Evolutionary conservation across 768 basidiomycete species (phyloP).

Genomic region (Kwoniella shandongensis): DNA sequence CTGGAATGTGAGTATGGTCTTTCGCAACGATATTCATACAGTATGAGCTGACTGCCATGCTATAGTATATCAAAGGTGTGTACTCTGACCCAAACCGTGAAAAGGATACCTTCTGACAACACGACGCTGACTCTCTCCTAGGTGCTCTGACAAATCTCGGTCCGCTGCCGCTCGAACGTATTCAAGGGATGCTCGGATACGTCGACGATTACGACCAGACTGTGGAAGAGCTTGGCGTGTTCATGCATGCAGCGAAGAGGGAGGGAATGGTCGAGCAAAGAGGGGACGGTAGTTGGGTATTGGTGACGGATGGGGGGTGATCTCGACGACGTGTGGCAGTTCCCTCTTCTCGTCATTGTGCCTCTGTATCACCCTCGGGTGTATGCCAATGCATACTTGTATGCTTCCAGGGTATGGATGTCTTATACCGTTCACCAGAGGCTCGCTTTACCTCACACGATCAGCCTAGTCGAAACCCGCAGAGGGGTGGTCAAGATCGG

Average conservation of each 20-base stretch:
- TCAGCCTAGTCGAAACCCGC: too few species aligned
- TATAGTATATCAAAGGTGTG: slow-evolving; percentile 62
- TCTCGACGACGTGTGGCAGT: too few species aligned
- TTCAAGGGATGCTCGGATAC: slow-evolving; percentile 82
- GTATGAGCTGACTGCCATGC: not conserved
- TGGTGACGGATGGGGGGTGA: not conserved
- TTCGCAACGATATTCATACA: too few species aligned
- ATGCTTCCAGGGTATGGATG: too few species aligned
- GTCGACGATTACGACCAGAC: slow-evolving; percentile 79
- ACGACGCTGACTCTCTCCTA: slow-evolving; percentile 77
- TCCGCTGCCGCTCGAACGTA: slow-evolving; percentile 70
- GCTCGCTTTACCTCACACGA: slow-evolving; percentile 22
- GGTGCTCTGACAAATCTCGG: slow-evolving; percentile 89
- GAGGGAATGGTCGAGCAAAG: slow-evolving; percentile 72
- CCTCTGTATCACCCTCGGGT: too few species aligned
- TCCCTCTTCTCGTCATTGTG: not conserved
- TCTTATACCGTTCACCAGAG: not conserved
- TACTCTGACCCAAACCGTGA: slow-evolving; percentile 12
- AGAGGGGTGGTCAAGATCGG: too few species aligned
- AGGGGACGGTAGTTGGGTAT: slow-evolving; percentile 64
- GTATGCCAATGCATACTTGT: too few species aligned
- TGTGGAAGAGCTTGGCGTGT: slow-evolving; percentile 70
- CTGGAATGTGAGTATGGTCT: not conserved
- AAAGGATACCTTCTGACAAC: slow-evolving; percentile 58
- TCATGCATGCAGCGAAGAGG: slow-evolving; percentile 76